Base-by-base conservation (phyloP, 202 grass and related monocot genomes). In the Panicum virgatum region DNA sequence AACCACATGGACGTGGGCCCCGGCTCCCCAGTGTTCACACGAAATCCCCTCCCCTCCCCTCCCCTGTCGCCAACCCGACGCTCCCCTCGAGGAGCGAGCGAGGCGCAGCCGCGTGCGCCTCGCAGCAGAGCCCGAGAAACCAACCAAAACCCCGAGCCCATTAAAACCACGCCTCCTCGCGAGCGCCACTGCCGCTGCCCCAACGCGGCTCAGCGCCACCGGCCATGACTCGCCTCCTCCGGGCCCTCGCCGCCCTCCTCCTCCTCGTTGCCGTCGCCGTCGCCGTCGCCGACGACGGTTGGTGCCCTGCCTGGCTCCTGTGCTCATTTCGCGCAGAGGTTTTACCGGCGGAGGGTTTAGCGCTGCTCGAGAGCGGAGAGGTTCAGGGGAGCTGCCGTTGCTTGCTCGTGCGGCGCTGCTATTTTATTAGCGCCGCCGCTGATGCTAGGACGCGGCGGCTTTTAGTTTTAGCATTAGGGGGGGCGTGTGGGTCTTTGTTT, bases 401-500 rank as follows among this genome's bases (percentile, higher is more conserved):
- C 27, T 82, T 36, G 34, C 6, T 59, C 15, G 32, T 15, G 36
- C 7, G 56, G 45, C 5, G 36, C 1, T 83, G 68, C 8, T 84
- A 81, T 82, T 89, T 82, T 82, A 66, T 82, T 85, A 22, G 76
- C 29, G 57, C n/a, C n/a, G n/a, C n/a, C n/a, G n/a, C 36, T 7
- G 45, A 36, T 16, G 59, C 59, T 29, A 53, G 58, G 58, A 27
- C 72, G 43, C 52, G 46, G 45, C 45, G 58, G 45, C 74, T 80
- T 59, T 76, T 85, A 73, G 45, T 80, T 59, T 76, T 85, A 73
- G 45, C 69, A 52, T 51, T 34, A 32, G 69, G 53, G 53, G 60
- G 46, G 10, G n/a, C n/a, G n/a, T 10, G 25, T 9, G 77, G 87
- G 87, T 89, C 71, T 66, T 89, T 89, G 72, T 85, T 89, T 89